phyloP scores from a whole-genome alignment of 2,329 filamentous ascomycete species.

The Xylaria sp. region DNA sequence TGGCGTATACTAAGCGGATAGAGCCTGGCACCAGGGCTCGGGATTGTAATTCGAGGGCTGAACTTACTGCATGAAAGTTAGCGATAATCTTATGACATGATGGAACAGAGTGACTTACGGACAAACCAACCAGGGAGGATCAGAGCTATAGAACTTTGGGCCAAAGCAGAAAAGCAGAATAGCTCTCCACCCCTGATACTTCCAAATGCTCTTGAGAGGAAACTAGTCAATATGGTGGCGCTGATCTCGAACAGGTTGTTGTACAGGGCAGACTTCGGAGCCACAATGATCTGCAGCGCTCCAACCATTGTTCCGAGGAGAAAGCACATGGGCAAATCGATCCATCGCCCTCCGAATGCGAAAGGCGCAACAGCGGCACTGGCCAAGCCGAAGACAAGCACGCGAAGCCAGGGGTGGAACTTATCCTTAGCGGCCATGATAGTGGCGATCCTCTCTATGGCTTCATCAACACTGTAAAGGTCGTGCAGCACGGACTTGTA shows the following conservation, averaged over 20 bases:
- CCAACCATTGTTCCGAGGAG: slow-evolving; percentile 48
- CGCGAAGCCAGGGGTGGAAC: slow-evolving; percentile 47
- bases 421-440: slow-evolving; percentile 47
- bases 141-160: slow-evolving; percentile 79
- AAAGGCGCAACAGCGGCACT: slow-evolving; percentile 48
- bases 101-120: slow-evolving; percentile 40
- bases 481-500: slow-evolving; percentile 88
- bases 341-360: slow-evolving; percentile 46
- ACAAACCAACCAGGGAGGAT: slow-evolving; percentile 74
- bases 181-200: slow-evolving; percentile 68
- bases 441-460: slow-evolving; percentile 43
- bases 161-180: slow-evolving; percentile 78
- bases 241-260: slow-evolving; percentile 64
- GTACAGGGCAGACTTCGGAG: slow-evolving; percentile 78
- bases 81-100: neutral
- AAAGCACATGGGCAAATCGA: slow-evolving; percentile 49
- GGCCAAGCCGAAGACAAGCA: slow-evolving; percentile 47
- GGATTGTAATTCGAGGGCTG: slow-evolving; percentile 73
- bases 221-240: slow-evolving; percentile 73
- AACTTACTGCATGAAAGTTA: slow-evolving; percentile 45
- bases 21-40: slow-evolving; percentile 76
- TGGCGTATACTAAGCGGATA: slow-evolving; percentile 78
- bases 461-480: slow-evolving; percentile 52
- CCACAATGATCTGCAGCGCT: slow-evolving; percentile 76
- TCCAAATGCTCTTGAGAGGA: slow-evolving; percentile 74